These are phyloP conservation scores for Colletotrichum sp. DNA, from an alignment of 2,329 filamentous ascomycete species.

Conservation along the genomic window DNA sequence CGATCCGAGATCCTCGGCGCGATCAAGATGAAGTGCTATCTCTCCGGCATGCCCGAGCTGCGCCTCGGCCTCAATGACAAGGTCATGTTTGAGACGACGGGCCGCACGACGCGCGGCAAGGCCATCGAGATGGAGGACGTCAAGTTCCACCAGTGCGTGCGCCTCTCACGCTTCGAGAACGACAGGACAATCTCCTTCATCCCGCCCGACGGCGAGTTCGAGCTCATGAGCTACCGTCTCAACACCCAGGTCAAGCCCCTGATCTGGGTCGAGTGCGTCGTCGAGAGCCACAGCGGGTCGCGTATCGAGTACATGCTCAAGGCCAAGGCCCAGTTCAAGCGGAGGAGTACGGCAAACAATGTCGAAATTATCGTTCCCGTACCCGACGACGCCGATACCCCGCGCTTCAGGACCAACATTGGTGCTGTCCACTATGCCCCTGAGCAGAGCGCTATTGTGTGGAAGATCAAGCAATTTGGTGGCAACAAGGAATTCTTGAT, in stretches of 20 bases:
- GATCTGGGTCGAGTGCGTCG: constrained; percentile 98
- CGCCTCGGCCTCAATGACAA: constrained; percentile 96
- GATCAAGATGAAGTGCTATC: constrained; percentile 99
- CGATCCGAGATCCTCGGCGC: constrained; percentile 96
- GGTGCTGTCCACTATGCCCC: constrained; percentile 97
- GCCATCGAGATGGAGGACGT: constrained; percentile 99
- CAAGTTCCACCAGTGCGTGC: constrained; percentile 98
- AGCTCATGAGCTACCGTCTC: constrained; percentile 98
- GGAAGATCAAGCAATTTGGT: constrained; percentile 99
- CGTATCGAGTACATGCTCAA: constrained; percentile 99
- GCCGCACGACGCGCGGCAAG: constrained; percentile 90
- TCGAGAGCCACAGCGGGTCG: constrained; percentile 93
- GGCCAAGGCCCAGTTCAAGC: constrained; percentile 97
- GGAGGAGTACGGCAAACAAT: constrained; percentile 96
- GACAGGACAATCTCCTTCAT: constrained; percentile 99
- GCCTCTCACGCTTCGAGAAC: constrained; percentile 95
- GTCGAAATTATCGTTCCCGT: constrained; percentile 98
- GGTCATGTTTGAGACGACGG: constrained; percentile 99
- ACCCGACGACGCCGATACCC: constrained; percentile 94
- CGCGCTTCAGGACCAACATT: constrained; percentile 96
- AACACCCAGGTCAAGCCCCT: constrained; percentile 98
- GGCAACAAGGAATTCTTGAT: constrained; percentile 99
- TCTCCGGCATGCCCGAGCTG: constrained; percentile 97
- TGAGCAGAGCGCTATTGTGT: constrained; percentile 96
- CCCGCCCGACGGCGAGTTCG: constrained; percentile 96